Evolutionary conservation across 169 alveolate species (phyloP), one percentile per base, ranked within the genome.

Genomic region (Amoebophrya sp.): DNA sequence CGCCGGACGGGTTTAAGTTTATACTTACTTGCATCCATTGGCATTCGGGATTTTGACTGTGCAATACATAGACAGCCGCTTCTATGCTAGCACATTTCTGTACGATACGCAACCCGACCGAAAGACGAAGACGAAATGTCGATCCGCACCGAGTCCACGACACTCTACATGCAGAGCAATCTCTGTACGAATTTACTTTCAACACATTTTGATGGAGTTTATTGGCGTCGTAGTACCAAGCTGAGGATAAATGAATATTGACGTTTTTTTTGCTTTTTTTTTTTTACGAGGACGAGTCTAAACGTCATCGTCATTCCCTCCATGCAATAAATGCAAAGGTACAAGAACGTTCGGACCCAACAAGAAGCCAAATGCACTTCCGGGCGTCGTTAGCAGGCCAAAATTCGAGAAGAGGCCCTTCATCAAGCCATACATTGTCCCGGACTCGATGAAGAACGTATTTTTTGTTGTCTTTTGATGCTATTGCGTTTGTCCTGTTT

Each of bases 141-240:
- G 10, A 66, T 66, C 29, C 83, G 83, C 32, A 66, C 83, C 39
- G 83, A 66, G 83, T 66, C 83, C 35, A 66, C 83, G 83, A 66
- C 83, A 25, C 83, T 66, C 83, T 66, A 66, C 35, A 18, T 66
- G 29, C 39, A n/a, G 35, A 66, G 83, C 83, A 66, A 66, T 66
- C 83, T 66, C 83, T 66, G 83, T 66, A 66, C 35, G 7, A 12
- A 12, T 7, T 18, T 47, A 18, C 66, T 18, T 47, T 12, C 18
- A 7, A 47, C 18, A 47, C 66, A 7, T 47, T 47, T 47, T 47
- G n/a, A n/a, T n/a, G n/a, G n/a, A n/a, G n/a, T n/a, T n/a, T n/a
- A n/a, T n/a, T n/a, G n/a, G n/a, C n/a, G n/a, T n/a, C n/a, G n/a
- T n/a, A n/a, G n/a, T n/a, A 12, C 66, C 29, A 47, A 47, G 66